These are phyloP conservation scores for Aspergillus diversus DNA, from an alignment of 495 filamentous ascomycete species.

Conservation along the genomic window DNA sequence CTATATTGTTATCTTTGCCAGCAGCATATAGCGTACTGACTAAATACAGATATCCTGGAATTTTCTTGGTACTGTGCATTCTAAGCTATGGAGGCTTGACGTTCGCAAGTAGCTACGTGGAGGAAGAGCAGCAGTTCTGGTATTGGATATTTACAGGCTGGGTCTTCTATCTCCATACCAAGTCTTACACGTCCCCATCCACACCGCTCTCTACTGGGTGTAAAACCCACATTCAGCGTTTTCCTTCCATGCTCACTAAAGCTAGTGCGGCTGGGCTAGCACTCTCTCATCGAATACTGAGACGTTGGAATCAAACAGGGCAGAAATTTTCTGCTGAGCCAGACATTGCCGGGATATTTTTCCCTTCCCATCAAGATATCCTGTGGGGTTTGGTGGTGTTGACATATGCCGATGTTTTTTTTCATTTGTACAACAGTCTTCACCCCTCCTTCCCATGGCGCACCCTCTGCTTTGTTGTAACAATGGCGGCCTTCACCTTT, in stretches of 20 bases:
- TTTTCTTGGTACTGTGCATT: conserved; percentile 41
- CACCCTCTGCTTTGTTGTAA: conserved; percentile 27
- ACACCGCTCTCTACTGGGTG: conserved; percentile 1
- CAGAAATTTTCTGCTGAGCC: conserved; percentile 89
- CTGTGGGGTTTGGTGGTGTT: conserved; percentile 76
- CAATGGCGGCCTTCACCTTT: conserved; percentile 70
- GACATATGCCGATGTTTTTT: conserved; percentile 63
- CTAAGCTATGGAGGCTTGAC: conserved; percentile 80
- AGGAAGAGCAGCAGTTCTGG: conserved; percentile 99
- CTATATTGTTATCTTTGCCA: conserved; percentile 40
- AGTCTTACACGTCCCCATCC: conserved; percentile 33
- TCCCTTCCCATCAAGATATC: conserved; percentile 60
- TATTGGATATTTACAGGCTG: conserved; percentile 86
- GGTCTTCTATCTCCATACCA: conserved; percentile 66
- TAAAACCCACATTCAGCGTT: neutral
- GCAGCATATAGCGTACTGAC: conserved; percentile 28
- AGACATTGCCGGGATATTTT: conserved; percentile 74
- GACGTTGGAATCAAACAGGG: conserved; percentile 94
- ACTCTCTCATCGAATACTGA: conserved; percentile 61
- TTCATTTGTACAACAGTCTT: conserved; percentile 36
- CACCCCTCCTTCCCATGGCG: conserved; percentile 32
- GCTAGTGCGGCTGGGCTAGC: conserved; percentile 30
- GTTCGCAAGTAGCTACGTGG: conserved; percentile 97
- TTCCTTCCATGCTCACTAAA: conserved; percentile 10
- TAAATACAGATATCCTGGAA: conserved; percentile 27